phyloP scores from a whole-genome alignment of 371 early-diverging fungal species.

The Mucor piriformis region DNA sequence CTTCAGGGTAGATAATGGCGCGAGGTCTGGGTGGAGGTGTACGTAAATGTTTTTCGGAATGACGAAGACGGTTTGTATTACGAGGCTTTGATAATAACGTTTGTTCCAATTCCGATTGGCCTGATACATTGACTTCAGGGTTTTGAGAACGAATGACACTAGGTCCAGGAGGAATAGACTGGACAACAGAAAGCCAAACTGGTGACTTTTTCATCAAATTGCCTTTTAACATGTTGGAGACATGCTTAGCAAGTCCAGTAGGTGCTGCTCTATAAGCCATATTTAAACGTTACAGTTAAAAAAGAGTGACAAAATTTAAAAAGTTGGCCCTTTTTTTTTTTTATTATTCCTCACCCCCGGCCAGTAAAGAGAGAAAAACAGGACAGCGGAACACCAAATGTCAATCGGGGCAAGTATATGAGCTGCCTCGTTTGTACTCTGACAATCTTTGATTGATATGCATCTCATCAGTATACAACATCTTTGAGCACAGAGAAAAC shows the following conservation, averaged over 20 bases:
- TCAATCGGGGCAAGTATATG: too few species aligned
- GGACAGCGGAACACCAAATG: not conserved
- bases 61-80: slow-evolving; percentile 26
- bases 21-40: slow-evolving; percentile 61
- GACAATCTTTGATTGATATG: too few species aligned
- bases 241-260: slow-evolving; percentile 45
- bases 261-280: slow-evolving; percentile 52
- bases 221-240: slow-evolving; percentile 55
- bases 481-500: too few species aligned
- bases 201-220: slow-evolving; percentile 60
- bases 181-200: slow-evolving; percentile 66
- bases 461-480: too few species aligned
- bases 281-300: too few species aligned
- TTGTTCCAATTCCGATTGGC: slow-evolving; percentile 40
- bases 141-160: slow-evolving; percentile 62
- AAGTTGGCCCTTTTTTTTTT: too few species aligned
- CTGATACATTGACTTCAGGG: slow-evolving; percentile 44
- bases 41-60: slow-evolving; percentile 60
- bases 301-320: too few species aligned
- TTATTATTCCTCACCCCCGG: too few species aligned
- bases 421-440: too few species aligned
- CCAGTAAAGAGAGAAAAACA: too few species aligned
- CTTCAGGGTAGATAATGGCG: slow-evolving; percentile 87
- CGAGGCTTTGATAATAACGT: slow-evolving; percentile 31
- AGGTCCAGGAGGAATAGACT: slow-evolving; percentile 64